Evolutionary conservation across 257 asterid species (phyloP).

Genomic region (Primulina huaijiensis): DNA sequence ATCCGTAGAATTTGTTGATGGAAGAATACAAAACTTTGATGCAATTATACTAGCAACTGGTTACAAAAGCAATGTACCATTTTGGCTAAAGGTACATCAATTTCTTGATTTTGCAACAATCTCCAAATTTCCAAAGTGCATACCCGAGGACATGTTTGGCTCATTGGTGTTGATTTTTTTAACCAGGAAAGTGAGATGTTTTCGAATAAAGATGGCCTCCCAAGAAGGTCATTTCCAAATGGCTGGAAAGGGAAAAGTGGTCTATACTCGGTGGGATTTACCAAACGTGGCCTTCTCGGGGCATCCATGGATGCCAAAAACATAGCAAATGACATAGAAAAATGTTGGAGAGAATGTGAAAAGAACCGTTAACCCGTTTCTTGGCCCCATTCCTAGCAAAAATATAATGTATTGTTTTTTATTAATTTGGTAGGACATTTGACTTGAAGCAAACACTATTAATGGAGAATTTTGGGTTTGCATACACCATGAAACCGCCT

Average conservation of each 20-base stretch:
- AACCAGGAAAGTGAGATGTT: constrained; percentile 74
- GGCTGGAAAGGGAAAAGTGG: constrained; percentile 96
- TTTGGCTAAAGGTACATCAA: constrained; percentile 28
- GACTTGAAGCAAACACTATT: constrained; percentile 19
- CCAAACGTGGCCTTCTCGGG: constrained; percentile 96
- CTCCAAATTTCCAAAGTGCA: background rate
- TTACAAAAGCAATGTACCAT: constrained; percentile 35
- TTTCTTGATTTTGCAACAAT: background rate
- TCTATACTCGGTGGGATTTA: constrained; percentile 91
- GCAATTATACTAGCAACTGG: constrained; percentile 37
- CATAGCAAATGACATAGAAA: constrained; percentile 62
- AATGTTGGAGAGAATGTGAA: constrained; percentile 32
- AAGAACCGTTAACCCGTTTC: constrained; percentile 29
- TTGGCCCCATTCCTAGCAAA: constrained; percentile 28
- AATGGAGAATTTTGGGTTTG: constrained; percentile 39
- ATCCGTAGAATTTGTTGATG: constrained; percentile 29
- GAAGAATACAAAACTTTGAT: constrained; percentile 25
- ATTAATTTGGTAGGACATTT: constrained; percentile 23
- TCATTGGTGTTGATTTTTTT: background rate
- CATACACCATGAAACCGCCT: constrained; percentile 1
- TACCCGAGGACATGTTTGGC: constrained; percentile 24
- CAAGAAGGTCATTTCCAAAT: constrained; percentile 82
- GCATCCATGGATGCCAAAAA: constrained; percentile 90
- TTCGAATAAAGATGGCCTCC: constrained; percentile 82
- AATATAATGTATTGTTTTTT: constrained; percentile 23